Conservation (phyloP, 208 protist species). For the Porcisia deanei region DNA sequence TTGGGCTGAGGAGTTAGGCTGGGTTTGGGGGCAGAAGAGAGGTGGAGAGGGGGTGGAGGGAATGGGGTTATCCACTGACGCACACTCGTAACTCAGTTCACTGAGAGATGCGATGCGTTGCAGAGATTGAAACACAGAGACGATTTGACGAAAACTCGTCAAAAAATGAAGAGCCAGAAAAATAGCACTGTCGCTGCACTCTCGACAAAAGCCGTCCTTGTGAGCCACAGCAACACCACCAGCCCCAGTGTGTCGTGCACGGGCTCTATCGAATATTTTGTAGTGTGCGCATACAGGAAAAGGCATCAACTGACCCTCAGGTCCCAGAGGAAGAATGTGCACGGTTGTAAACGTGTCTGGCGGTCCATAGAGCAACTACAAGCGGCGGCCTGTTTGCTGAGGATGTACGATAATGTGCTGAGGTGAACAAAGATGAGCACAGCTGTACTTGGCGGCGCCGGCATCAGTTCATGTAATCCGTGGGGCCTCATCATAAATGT, state of each 20-base stretch:
- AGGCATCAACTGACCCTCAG: neutral
- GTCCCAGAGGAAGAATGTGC: neutral
- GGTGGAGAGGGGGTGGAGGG: too few relatives aligned
- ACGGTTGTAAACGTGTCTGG: neutral
- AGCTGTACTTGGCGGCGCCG: neutral
- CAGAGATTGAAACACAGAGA: too few relatives aligned
- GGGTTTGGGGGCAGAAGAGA: too few relatives aligned
- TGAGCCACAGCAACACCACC: neutral
- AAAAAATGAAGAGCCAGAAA: too few relatives aligned
- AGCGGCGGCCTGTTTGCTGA: neutral
- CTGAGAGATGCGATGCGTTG: too few relatives aligned
- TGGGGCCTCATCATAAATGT: neutral
- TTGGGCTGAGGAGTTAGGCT: too few relatives aligned
- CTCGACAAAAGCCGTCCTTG: too few relatives aligned
- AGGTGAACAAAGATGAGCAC: neutral
- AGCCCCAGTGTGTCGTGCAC: neutral
- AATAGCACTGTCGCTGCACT: too few relatives aligned
- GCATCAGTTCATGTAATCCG: neutral
- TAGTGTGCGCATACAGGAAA: neutral
- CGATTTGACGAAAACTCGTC: too few relatives aligned
- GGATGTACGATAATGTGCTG: neutral
- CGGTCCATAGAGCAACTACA: neutral
- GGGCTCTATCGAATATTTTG: neutral
- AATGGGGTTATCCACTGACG: too few relatives aligned
- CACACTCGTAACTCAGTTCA: too few relatives aligned